A percentile compares a stretch with the other conserved stretches of the same genome.
Evolutionary conservation across 73 alveolate genomes (phyloP).

Genomic region (Blepharisma stoltei): DNA sequence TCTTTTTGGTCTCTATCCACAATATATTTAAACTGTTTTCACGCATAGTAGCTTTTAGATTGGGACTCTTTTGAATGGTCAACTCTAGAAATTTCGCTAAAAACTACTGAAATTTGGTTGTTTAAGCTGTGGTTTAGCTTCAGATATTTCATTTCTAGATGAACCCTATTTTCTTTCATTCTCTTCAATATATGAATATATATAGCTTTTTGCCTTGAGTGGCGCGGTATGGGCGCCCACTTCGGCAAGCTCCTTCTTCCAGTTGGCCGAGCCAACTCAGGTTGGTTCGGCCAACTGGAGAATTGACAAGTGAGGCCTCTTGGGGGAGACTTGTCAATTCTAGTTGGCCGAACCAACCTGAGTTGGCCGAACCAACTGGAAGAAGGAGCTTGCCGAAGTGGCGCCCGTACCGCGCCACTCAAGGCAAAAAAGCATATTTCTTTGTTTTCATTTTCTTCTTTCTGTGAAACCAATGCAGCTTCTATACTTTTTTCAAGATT

Average conservation of each 20-base stretch:
- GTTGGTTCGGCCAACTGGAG: no score
- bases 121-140: not conserved
- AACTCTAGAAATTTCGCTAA: not conserved
- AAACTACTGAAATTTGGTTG: not conserved
- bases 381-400: no score
- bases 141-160: not conserved
- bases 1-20: not conserved
- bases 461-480: not conserved
- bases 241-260: no score
- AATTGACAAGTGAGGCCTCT: no score
- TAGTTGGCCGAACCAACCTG: no score
- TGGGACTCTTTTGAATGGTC: not conserved
- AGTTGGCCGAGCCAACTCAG: no score
- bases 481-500: not conserved
- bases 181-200: slow-evolving; percentile 1
- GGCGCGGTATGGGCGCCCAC: no score
- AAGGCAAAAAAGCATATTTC: no score
- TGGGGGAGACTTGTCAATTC: no score
- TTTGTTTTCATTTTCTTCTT: not conserved
- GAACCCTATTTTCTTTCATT: not conserved
- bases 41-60: not conserved
- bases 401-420: no score
- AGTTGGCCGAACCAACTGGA: no score
- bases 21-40: not conserved
- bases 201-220: no score